Percentiles rank a stretch among this genome's conserved stretches.
These are phyloP conservation scores for Eucalyptus tenuipes DNA, from an alignment of 345 rosid genomes.

Conservation along the genomic window DNA sequence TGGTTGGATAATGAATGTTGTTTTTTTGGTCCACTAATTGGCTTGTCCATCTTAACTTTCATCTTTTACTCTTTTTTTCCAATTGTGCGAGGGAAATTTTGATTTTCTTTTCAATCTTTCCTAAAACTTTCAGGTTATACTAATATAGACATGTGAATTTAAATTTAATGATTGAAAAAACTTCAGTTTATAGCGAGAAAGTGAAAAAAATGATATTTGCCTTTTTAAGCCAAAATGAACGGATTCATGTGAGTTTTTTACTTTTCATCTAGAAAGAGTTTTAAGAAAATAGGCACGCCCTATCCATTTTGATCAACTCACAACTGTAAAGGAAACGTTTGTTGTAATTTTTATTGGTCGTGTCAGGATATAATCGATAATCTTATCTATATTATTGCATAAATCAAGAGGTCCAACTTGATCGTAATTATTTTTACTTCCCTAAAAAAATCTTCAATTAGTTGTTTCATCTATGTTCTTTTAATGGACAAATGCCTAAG, in stretches of 20 bases:
- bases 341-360: background rate
- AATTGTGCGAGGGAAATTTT: no score
- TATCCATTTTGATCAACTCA: background rate
- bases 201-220: background rate
- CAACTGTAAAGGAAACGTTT: background rate
- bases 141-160: no score
- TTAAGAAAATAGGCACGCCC: background rate
- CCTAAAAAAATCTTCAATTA: background rate
- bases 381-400: no score
- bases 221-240: background rate
- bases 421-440: background rate
- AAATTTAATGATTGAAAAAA: no score
- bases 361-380: background rate
- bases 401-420: background rate
- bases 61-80: no score
- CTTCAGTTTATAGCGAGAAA: background rate
- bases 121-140: no score
- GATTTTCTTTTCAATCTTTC: no score
- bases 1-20: background rate
- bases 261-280: background rate
- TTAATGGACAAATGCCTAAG: no score
- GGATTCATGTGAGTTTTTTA: fast-evolving
- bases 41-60: background rate
- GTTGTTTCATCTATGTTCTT: no score
- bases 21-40: background rate